Evolutionary conservation across 345 rosid genomes (phyloP).

Genomic region (Geranium brycei): DNA sequence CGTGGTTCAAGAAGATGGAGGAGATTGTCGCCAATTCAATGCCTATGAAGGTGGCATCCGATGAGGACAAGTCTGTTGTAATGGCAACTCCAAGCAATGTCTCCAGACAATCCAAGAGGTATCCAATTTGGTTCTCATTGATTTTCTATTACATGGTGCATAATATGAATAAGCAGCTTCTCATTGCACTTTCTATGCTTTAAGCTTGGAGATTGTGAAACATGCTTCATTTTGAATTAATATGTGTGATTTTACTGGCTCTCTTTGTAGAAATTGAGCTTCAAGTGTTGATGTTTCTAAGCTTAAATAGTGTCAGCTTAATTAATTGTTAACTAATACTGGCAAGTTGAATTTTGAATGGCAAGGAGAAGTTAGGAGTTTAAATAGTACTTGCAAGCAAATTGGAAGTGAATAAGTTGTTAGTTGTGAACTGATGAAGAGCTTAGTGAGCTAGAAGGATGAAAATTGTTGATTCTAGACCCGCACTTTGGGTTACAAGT

Average conservation of each 20-base stretch:
- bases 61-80: conserved; percentile 40
- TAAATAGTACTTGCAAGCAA: too few species aligned
- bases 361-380: not conserved
- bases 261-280: too few species aligned
- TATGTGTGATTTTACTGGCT: too few species aligned
- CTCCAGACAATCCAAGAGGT: conserved; percentile 49
- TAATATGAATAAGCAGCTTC: too few species aligned
- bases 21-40: conserved; percentile 55
- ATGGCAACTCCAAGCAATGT: conserved; percentile 29
- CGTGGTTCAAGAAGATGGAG: conserved; percentile 82
- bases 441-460: not conserved
- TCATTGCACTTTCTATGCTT: too few species aligned
- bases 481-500: not conserved
- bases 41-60: conserved; percentile 25
- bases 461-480: not conserved
- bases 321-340: too few species aligned
- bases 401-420: not conserved
- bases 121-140: not conserved
- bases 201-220: too few species aligned
- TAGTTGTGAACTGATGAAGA: not conserved
- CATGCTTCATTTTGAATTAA: not conserved
- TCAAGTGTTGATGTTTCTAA: too few species aligned
- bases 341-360: too few species aligned
- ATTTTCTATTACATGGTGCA: not conserved
- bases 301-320: too few species aligned